These are phyloP conservation scores for Lasiodiplodia citricola DNA, from an alignment of 2,329 filamentous ascomycete species.

Conservation along the genomic window DNA sequence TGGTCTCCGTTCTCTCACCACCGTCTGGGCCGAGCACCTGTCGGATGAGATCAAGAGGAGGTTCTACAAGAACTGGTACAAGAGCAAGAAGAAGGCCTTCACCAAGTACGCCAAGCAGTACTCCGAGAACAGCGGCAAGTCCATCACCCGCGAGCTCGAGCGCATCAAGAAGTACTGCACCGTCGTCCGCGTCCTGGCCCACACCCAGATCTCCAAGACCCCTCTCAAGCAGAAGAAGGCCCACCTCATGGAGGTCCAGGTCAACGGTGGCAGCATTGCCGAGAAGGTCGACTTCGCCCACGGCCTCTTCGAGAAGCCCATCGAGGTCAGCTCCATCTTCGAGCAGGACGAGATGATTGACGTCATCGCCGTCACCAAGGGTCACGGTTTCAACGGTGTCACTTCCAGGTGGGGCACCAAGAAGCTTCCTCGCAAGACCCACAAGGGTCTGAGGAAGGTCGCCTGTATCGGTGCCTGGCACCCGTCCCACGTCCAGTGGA, in stretches of 20 bases:
- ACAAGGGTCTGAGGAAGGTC: slow-evolving; percentile 99
- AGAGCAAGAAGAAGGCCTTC: slow-evolving; percentile 99
- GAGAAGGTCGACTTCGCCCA: slow-evolving; percentile 98
- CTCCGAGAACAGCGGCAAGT: slow-evolving; percentile 88
- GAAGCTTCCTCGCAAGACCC: slow-evolving; percentile 99
- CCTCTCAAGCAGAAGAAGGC: slow-evolving; percentile 99
- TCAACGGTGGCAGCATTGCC: slow-evolving; percentile 95
- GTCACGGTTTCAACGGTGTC: slow-evolving; percentile 98
- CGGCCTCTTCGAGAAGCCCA: slow-evolving; percentile 98
- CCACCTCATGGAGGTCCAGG: slow-evolving; percentile 99
- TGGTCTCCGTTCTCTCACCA: slow-evolving; percentile 98
- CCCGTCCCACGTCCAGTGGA: slow-evolving; percentile 99
- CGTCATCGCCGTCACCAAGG: slow-evolving; percentile 99
- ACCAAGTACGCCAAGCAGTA: slow-evolving; percentile 99
- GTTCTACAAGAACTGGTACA: slow-evolving; percentile 99
- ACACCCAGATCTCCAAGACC: slow-evolving; percentile 99
- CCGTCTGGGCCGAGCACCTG: slow-evolving; percentile 99
- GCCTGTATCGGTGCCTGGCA: slow-evolving; percentile 99
- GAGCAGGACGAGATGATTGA: slow-evolving; percentile 99
- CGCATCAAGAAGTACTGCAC: slow-evolving; percentile 99
- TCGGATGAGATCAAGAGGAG: slow-evolving; percentile 98
- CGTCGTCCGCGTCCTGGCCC: slow-evolving; percentile 97
- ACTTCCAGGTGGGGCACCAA: slow-evolving; percentile 99
- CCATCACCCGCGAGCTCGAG: slow-evolving; percentile 96
- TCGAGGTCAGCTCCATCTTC: slow-evolving; percentile 91